Base-by-base conservation (phyloP, 2,329 filamentous ascomycete species). In the Kalmusia sp. region DNA sequence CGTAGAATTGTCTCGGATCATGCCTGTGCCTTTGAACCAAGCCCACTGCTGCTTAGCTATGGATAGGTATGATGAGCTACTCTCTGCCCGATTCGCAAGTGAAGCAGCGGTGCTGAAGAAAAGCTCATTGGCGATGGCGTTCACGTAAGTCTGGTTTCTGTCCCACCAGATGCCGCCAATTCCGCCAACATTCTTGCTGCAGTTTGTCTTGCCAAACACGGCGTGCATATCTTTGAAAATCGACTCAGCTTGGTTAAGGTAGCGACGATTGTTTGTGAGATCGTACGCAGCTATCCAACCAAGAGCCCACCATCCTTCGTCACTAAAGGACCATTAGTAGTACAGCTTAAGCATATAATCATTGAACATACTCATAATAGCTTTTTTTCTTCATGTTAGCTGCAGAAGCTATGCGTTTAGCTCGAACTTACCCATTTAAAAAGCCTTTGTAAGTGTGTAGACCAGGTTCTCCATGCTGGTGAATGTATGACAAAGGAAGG, bases 121-220 rank as follows among this genome's bases (percentile, higher is more conserved):
- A 2, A 86, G 77, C 57, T 83, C 82, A 51, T 85, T 86, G 3
- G 81, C 77, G 27, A 86, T 83, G 0, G 82, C 81, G 54, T 81
- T 82, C 45, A 80, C 74, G 52, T 81, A 80, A 2, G 70, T 69
- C 21, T 78, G 69, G 1, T 69, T 58, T 33, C 75, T 74, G 52
- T 77, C 76, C 78, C 80, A 83, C 65, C 75, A 82, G 45, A 83
- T 73, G 14, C 80, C 79, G 17, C 79, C 77, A 44, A 75, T 9
- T 14, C 44, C 44, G 22, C 24, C 44, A 12, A 6, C 17, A 8
- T 47, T 47, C 15, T 2, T 75, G 25, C 76, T 74, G 68, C 77
- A 81, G 2, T 74, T 72, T 1, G 72, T 69, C 6, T 67, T 65
- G 62, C 70, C 71, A 2, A 57, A 62, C 17, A 67, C 63, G 6